Evolutionary conservation across 1,284 basidiomycete genomes (phyloP).

Genomic region (Neolentinus lepideus): DNA sequence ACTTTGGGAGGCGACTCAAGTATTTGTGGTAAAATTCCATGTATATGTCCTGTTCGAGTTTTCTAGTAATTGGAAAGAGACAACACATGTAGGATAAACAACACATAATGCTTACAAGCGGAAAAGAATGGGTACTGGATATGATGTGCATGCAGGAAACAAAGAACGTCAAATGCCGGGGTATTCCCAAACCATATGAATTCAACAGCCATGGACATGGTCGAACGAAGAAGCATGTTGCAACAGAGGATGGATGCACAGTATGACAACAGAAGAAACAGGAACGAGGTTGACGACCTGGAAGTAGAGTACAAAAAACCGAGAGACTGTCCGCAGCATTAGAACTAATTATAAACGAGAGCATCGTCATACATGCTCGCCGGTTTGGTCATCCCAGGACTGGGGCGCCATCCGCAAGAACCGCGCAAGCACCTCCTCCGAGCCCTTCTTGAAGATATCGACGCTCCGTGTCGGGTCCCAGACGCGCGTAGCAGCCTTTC

Average conservation of each 20-base stretch:
- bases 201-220: not conserved
- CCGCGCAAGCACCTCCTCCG: conserved; percentile 73
- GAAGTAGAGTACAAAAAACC: not conserved
- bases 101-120: not conserved
- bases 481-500: conserved; percentile 39
- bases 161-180: not conserved
- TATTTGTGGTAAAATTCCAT: not conserved
- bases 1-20: not conserved
- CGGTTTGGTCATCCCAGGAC: conserved; percentile 52
- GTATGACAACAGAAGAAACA: conserved; percentile 12
- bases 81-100: conserved; percentile 1
- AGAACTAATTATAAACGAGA: not conserved
- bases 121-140: not conserved
- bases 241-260: not conserved
- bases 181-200: conserved; percentile 1
- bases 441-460: conserved; percentile 74
- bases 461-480: conserved; percentile 78
- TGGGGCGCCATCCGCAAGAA: conserved; percentile 62
- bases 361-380: not conserved
- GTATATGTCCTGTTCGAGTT: not conserved
- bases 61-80: not conserved
- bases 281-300: conserved; percentile 1
- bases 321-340: not conserved
- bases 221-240: conserved; percentile 1
- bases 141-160: too few species aligned